Percentiles rank a stretch among this genome's conserved stretches.
phyloP scores from a whole-genome alignment of 2,329 filamentous ascomycete genomes.

The Juglanconis juglandina region DNA sequence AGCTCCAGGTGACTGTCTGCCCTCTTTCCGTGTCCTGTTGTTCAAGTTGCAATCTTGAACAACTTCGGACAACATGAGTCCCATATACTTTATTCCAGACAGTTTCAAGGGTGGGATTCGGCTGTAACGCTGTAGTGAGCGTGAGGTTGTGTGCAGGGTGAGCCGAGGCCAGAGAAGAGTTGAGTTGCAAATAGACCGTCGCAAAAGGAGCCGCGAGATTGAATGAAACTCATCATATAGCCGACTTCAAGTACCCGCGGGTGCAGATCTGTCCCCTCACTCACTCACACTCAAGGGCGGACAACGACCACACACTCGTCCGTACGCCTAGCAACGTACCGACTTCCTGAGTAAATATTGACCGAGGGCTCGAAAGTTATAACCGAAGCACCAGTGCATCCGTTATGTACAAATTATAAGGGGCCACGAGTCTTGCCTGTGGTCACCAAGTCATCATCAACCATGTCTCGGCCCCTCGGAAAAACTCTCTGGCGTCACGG shows the following conservation, averaged over 20 bases:
- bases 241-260: conserved; percentile 1
- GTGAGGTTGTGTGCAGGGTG: neutral
- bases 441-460: neutral
- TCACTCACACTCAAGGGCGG: neutral
- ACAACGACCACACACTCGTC: no score
- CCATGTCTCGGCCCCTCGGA: conserved; percentile 5
- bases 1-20: no score
- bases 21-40: no score
- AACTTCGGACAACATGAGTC: neutral
- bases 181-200: neutral
- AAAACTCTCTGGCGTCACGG: neutral
- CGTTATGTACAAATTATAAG: neutral
- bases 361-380: no score
- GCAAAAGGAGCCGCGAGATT: neutral
- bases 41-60: no score
- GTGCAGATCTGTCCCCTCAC: neutral
- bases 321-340: no score
- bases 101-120: no score
- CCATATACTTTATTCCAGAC: neutral
- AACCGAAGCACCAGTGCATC: no score
- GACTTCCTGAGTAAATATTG: no score
- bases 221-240: neutral
- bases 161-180: neutral
- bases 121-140: neutral
- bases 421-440: neutral